A percentile compares a stretch with the other conserved stretches of the same genome.
These are phyloP conservation scores for Cystofilobasidium macerans DNA, from an alignment of 768 basidiomycete genomes.

Conservation along the genomic window DNA sequence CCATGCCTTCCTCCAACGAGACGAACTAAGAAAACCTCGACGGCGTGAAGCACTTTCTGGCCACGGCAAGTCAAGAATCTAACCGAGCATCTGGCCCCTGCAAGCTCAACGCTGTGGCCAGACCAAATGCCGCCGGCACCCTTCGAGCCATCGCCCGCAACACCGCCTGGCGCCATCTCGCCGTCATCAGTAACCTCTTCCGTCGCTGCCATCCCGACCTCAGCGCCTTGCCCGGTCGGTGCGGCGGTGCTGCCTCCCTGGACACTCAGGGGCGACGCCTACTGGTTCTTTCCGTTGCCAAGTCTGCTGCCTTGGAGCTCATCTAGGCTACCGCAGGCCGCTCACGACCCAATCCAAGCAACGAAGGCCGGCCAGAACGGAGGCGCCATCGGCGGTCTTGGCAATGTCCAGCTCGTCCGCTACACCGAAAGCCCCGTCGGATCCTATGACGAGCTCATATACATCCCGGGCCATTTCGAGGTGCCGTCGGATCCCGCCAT, in stretches of 20 bases:
- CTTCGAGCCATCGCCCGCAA: too few species aligned
- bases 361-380: background rate
- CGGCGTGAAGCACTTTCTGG: too few species aligned
- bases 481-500: background rate
- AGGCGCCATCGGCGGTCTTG: background rate
- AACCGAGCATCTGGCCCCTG: background rate
- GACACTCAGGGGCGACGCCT: background rate
- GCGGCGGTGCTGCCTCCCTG: background rate
- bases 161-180: too few species aligned
- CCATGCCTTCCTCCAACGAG: too few species aligned
- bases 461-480: background rate
- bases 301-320: background rate
- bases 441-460: background rate
- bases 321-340: background rate
- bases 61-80: too few species aligned
- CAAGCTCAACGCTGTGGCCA: background rate
- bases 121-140: too few species aligned
- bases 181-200: too few species aligned
- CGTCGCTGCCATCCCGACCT: too few species aligned
- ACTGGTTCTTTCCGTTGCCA: background rate
- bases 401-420: background rate
- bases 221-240: background rate
- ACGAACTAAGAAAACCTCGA: too few species aligned
- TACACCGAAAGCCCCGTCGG: background rate
- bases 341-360: background rate